These are phyloP conservation scores for Eucalyptus polyanthemos DNA, from an alignment of 345 rosid species.

Conservation along the genomic window DNA sequence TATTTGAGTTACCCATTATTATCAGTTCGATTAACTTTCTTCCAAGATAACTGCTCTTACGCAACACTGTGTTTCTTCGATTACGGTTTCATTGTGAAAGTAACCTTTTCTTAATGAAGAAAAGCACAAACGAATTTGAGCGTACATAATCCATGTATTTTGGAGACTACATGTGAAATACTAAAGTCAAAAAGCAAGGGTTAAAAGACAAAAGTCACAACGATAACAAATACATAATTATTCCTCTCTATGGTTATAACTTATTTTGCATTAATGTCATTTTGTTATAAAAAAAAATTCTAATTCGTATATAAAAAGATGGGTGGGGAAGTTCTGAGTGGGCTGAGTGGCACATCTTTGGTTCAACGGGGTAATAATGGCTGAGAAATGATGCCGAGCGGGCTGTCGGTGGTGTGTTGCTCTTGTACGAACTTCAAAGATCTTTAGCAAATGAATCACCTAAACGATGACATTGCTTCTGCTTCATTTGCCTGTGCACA, in stretches of 20 bases:
- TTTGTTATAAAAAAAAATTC: background rate
- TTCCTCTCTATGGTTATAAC: background rate
- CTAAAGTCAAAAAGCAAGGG: background rate
- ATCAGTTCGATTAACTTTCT: background rate
- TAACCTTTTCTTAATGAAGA: background rate
- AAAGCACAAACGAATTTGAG: background rate
- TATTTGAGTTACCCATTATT: background rate
- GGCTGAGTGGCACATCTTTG: background rate
- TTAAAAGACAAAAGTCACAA: background rate
- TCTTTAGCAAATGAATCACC: background rate
- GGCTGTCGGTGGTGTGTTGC: background rate
- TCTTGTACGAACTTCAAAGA: background rate
- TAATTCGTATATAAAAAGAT: background rate
- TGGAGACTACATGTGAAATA: background rate
- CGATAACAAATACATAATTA: background rate
- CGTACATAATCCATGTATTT: background rate
- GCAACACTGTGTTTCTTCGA: background rate
- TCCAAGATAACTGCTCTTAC: background rate
- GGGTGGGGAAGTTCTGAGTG: background rate
- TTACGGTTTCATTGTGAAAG: background rate
- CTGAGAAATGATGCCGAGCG: background rate
- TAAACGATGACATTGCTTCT: background rate
- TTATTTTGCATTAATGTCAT: background rate
- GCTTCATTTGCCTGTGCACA: background rate
- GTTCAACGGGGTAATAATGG: background rate